A percentile compares a stretch with the other conserved stretches of the same genome.
Conservation (phyloP, 495 filamentous ascomycete species). For the Penicillium coffeae region DNA sequence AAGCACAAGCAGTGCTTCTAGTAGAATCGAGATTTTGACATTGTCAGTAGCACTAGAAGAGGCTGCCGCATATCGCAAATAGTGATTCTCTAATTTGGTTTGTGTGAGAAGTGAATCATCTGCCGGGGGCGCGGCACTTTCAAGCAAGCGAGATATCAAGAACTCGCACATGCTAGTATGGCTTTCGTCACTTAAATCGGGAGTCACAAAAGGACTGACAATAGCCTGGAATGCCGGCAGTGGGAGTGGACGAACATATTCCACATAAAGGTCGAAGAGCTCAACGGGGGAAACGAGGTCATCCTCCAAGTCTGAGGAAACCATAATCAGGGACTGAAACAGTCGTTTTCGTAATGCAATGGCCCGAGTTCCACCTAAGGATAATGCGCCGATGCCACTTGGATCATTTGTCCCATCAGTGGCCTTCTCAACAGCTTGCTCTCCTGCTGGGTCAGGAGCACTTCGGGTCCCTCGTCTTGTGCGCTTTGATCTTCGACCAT, state of each 20-base stretch:
- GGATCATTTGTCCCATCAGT: neutral
- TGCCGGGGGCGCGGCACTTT: constrained; percentile 51
- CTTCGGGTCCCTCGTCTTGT: constrained; percentile 29
- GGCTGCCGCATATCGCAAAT: constrained; percentile 68
- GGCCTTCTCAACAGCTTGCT: neutral
- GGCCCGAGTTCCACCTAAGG: constrained; percentile 52
- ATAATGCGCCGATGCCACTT: constrained; percentile 23
- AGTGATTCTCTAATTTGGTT: constrained; percentile 60
- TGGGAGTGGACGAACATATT: constrained; percentile 61
- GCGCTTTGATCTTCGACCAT: constrained; percentile 26
- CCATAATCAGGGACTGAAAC: constrained; percentile 50
- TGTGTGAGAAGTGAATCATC: constrained; percentile 47
- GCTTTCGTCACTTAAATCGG: constrained; percentile 40
- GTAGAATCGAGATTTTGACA: constrained; percentile 69
- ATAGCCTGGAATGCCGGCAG: constrained; percentile 71
- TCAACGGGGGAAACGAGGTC: constrained; percentile 49
- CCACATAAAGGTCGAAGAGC: constrained; percentile 65
- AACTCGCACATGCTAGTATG: constrained; percentile 61
- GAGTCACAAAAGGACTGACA: constrained; percentile 52
- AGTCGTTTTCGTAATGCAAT: constrained; percentile 62
- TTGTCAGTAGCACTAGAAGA: constrained; percentile 64
- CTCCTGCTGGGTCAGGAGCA: constrained; percentile 3
- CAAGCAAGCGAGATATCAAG: constrained; percentile 60
- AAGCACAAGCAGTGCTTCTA: constrained; percentile 68
- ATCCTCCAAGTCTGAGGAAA: constrained; percentile 38